These are phyloP conservation scores for Cyclotella baltica DNA, from an alignment of 108 stramenopile species.

Conservation along the genomic window DNA sequence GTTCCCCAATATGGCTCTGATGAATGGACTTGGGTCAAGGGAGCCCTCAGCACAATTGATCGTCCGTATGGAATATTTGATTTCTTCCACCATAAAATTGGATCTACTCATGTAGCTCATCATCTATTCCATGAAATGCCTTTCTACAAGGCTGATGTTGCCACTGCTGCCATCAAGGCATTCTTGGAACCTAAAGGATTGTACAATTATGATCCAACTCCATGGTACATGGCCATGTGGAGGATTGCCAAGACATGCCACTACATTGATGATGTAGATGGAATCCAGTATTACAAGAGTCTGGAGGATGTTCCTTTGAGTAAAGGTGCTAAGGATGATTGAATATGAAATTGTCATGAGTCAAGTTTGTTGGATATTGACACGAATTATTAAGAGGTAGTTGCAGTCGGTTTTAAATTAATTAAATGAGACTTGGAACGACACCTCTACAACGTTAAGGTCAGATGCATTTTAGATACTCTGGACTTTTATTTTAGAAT, in stretches of 20 bases:
- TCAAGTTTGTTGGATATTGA: not conserved
- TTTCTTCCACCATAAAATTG: constrained; percentile 97
- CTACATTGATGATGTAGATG: constrained; percentile 83
- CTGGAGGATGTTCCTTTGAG: constrained; percentile 83
- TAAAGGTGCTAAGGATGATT: constrained; percentile 53
- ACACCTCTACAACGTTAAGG: too few species aligned
- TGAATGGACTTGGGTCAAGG: constrained; percentile 98
- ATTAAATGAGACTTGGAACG: too few species aligned
- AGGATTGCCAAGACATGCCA: constrained; percentile 88
- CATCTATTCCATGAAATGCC: constrained; percentile 99
- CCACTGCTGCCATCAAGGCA: constrained; percentile 90
- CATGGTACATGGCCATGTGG: constrained; percentile 90
- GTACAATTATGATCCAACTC: constrained; percentile 96
- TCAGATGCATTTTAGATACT: too few species aligned
- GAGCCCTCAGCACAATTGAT: constrained; percentile 97
- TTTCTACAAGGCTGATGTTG: constrained; percentile 96
- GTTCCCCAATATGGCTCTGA: constrained; percentile 96
- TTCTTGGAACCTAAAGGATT: constrained; percentile 87
- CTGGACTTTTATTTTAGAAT: too few species aligned
- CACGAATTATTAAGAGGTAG: not conserved
- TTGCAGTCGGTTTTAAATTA: too few species aligned
- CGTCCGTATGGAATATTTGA: constrained; percentile 96
- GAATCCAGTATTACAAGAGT: constrained; percentile 92
- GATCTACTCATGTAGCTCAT: constrained; percentile 97
- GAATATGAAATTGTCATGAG: not conserved